Base-by-base conservation (phyloP, 768 basidiomycete genomes). In the Phylloporus sp. region DNA sequence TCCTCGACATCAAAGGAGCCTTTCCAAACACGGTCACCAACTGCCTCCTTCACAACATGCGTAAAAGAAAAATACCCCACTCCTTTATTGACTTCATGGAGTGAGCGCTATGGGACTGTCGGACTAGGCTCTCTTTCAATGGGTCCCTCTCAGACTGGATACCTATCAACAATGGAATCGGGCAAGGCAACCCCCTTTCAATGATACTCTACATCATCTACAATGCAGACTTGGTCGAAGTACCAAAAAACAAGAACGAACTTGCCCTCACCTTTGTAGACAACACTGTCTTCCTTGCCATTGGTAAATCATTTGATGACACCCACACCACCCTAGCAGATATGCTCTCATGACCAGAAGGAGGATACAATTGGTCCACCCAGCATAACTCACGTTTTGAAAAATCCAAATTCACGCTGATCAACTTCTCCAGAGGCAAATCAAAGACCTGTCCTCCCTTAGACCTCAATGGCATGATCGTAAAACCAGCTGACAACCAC, bases 121-220 rank as follows among this genome's bases (percentile, higher is more conserved):
- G n/a, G 0, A 59, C 61, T 0, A 15, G 9, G n/a, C 46, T 68
- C 0, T 18, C 15, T 0, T 68, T 68, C n/a, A 49, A 66, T 9
- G 53, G 58, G 5, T 62, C 38, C 36, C 13, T 17, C 0, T 66
- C 60, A 0, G 44, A 56, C 1, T 57, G 54, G 44, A 38, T 49
- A 0, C 41, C 48, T 0, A 44, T 55, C 5, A 50, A 15, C 0
- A 62, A 61, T 13, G 62, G 69, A 0, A 62, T 69, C 0, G 62
- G 63, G 2, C 67, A 71, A 48, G 70, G 71, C 0, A 59, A 65
- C 48, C 68, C 66, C 0, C 42, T 61, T 2, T 66, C 66, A 0
- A 61, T 62, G 35, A 47, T 68, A 1, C 41, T 64, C 0, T 69
- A 66, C 40, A 52, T 62, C 7, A 58, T 69, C 14, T 69, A 65